A percentile compares a stretch with the other conserved stretches of the same genome.
Conservation (phyloP, 495 filamentous ascomycete genomes). For the Xylaria flabelliformis region DNA sequence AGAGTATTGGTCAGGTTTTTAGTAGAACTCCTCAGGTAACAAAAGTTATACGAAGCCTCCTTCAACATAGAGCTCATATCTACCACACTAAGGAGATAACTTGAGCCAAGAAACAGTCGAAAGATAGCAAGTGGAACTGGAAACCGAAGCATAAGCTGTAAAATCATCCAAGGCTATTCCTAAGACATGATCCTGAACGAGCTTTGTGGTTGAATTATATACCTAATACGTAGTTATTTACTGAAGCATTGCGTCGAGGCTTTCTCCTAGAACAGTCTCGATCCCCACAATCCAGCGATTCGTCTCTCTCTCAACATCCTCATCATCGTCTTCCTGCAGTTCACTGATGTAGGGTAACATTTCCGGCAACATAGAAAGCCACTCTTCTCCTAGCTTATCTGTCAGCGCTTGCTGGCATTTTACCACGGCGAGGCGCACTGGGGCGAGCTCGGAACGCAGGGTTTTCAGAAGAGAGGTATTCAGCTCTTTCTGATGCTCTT, state of each 20-base stretch:
- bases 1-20: neutral
- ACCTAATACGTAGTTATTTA: slow-evolving; percentile 44
- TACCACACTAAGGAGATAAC: neutral
- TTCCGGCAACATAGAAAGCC: slow-evolving; percentile 87
- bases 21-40: neutral
- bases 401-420: slow-evolving; percentile 80
- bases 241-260: slow-evolving; percentile 86
- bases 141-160: neutral
- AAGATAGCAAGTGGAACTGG: neutral
- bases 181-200: neutral
- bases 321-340: slow-evolving; percentile 93
- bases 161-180: neutral
- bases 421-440: slow-evolving; percentile 76
- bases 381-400: slow-evolving; percentile 83
- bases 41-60: neutral
- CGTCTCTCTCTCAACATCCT: slow-evolving; percentile 86
- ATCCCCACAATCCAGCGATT: slow-evolving; percentile 85
- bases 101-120: neutral
- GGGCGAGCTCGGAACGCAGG: slow-evolving; percentile 70
- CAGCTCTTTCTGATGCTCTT: slow-evolving; percentile 87
- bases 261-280: slow-evolving; percentile 85
- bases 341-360: slow-evolving; percentile 95
- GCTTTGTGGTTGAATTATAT: neutral
- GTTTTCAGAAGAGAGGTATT: slow-evolving; percentile 76
- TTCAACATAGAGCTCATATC: neutral